Evolutionary conservation across 345 rosid species (phyloP), one percentile per base, ranked within the genome.

Genomic region (Stellera chamaejasme): DNA sequence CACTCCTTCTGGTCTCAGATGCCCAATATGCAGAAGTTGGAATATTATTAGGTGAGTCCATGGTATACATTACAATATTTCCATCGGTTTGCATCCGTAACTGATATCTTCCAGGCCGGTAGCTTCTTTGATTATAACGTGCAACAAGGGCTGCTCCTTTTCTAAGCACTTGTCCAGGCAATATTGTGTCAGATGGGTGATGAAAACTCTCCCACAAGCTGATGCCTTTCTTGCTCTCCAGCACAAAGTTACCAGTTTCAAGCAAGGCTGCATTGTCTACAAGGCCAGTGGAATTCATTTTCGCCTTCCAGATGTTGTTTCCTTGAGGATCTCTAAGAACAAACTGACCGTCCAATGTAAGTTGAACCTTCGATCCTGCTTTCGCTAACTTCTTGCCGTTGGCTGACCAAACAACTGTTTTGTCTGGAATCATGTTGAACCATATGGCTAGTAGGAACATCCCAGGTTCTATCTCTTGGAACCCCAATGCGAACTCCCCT

Each of bases 211-310:
- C 55, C 77, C 72, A 72, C 5, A 58, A 43, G 8, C 8, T 4
- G 7, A 4, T 8, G 39, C 7, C 5, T 32, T 32, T 32, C 39
- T 32, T 8, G 8, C 39, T 32, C 8, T 55, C 58, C 6, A 77
- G 62, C 39, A 68, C 81, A 16, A 87, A 72, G 62, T 87, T 83
- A 23, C 88, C 86, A 0, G 56, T 59, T 52, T 83, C 79, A n/a
- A 74, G 79, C 72, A 83, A 65, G 45, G 75, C 63, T 27, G 75
- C 84, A 51, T 66, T 59, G 56, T 10, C 59, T 27, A 16, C 50
- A 64, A 13, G n/a, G n/a, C 9, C 19, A 23, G 13, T 23, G 7
- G 25, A 19, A 19, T 19, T 19, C 23, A 19, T 19, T 19, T 19
- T 19, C 23, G 72, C 54, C 46, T 13, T 53, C 88, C 82, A 75